Evolutionary conservation across 768 basidiomycete species (phyloP).

Genomic region (Collybia nuda): DNA sequence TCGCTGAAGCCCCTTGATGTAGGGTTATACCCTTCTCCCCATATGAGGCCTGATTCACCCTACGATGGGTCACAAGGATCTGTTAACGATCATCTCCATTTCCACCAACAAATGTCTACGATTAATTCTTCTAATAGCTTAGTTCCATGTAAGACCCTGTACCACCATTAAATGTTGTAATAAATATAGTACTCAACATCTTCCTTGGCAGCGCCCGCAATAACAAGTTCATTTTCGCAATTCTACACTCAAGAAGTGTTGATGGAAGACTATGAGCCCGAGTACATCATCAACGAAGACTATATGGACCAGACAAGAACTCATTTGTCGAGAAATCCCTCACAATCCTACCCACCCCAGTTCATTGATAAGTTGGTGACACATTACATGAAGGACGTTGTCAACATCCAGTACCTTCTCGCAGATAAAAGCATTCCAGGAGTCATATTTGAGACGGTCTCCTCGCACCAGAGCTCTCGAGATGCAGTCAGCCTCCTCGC

Average conservation of each 20-base stretch:
- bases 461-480: slow-evolving; percentile 43
- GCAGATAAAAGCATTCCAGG: slow-evolving; percentile 47
- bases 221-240: slow-evolving; percentile 25
- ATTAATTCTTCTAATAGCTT: slow-evolving; percentile 41
- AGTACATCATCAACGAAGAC: background rate
- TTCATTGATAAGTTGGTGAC: slow-evolving; percentile 27
- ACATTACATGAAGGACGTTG: slow-evolving; percentile 61
- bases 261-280: background rate
- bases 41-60: slow-evolving; percentile 20
- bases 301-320: background rate
- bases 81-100: slow-evolving; percentile 15
- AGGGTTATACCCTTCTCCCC: slow-evolving; percentile 11
- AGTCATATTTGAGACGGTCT: slow-evolving; percentile 53
- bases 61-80: slow-evolving; percentile 16
- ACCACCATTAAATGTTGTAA: slow-evolving; percentile 67
- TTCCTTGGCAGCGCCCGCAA: slow-evolving; percentile 23
- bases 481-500: slow-evolving; percentile 66
- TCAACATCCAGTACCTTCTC: slow-evolving; percentile 69
- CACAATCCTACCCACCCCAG: slow-evolving; percentile 16
- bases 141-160: slow-evolving; percentile 75
- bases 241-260: slow-evolving; percentile 17
- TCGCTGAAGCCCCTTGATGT: background rate
- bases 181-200: slow-evolving; percentile 69
- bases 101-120: slow-evolving; percentile 11
- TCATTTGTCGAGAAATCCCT: slow-evolving; percentile 2